A percentile compares a stretch with the other conserved stretches of the same genome.
Evolutionary conservation across 805 yeast genomes (phyloP).

Genomic region (Kodamaea kaohsiungensis): DNA sequence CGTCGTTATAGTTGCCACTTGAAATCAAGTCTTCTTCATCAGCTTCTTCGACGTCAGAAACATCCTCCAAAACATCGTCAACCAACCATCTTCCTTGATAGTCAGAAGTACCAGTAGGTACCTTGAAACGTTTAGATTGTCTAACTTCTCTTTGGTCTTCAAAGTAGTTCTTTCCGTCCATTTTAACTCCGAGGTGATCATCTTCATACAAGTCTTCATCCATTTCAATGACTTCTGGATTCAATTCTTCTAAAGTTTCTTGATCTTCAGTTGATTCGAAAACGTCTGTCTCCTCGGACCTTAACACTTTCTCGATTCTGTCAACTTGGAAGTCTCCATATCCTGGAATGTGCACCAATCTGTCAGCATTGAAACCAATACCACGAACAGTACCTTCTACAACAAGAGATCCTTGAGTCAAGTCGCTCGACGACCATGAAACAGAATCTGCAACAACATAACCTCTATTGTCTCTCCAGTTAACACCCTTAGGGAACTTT

Average conservation of each 20-base stretch:
- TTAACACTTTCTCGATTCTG: conserved; percentile 54
- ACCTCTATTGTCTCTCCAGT: conserved; percentile 94
- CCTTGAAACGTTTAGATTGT: conserved; percentile 33
- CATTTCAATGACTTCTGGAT: conserved; percentile 55
- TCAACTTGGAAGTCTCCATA: conserved; percentile 84
- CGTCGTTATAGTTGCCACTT: conserved; percentile 14
- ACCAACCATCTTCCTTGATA: conserved; percentile 77
- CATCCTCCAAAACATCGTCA: conserved; percentile 52
- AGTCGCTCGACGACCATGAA: conserved; percentile 35
- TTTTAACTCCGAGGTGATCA: conserved; percentile 46
- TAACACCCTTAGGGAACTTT: conserved; percentile 77
- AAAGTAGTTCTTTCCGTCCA: conserved; percentile 59
- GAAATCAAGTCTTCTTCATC: conserved; percentile 36
- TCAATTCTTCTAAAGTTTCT: conserved; percentile 61
- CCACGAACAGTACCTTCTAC: conserved; percentile 90
- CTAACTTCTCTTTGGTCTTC: conserved; percentile 21
- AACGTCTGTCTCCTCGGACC: conserved; percentile 25
- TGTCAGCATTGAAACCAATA: conserved; percentile 72
- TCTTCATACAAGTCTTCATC: conserved; percentile 28
- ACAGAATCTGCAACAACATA: conserved; percentile 77
- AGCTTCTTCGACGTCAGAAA: conserved; percentile 45
- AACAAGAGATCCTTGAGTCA: conserved; percentile 43
- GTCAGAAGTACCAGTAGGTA: conserved; percentile 74
- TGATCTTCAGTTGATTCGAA: conserved; percentile 40
- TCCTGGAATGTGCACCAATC: conserved; percentile 84